Conservation (phyloP, 2,329 filamentous ascomycete genomes). For the Botrytis paeoniae region DNA sequence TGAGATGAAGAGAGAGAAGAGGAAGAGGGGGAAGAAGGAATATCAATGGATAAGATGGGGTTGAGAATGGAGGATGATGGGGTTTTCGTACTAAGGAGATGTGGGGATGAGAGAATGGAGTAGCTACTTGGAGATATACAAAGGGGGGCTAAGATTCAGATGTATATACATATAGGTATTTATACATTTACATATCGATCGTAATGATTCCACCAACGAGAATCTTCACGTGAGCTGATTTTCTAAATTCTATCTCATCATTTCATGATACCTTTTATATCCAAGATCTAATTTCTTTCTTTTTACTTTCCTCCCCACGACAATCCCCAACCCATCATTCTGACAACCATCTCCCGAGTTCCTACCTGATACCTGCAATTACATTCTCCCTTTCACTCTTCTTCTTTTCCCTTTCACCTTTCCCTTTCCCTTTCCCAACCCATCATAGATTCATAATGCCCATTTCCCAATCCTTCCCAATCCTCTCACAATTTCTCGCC, state of each 20-base stretch:
- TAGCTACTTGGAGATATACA: neutral
- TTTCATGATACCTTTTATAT: neutral
- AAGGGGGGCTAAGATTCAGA: neutral
- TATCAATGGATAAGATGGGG: too few species aligned
- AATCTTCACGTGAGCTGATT: neutral
- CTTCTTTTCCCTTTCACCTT: too few species aligned
- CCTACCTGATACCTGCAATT: too few species aligned
- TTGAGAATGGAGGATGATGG: neutral
- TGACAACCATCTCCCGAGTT: too few species aligned
- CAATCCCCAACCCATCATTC: too few species aligned
- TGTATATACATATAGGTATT: neutral
- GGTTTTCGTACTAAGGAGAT: neutral
- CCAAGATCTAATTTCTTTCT: neutral
- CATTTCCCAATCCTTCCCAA: too few species aligned
- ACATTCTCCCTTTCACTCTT: too few species aligned
- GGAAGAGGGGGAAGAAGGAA: too few species aligned
- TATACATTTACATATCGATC: neutral
- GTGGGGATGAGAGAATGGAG: neutral
- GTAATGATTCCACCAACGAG: neutral
- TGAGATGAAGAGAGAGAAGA: neutral
- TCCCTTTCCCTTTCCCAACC: too few species aligned
- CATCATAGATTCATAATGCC: too few species aligned
- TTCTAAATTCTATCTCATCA: neutral
- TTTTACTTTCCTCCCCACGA: too few species aligned
- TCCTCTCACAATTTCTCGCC: too few species aligned